Percentiles rank a stretch among this genome's conserved stretches.
Evolutionary conservation across 441 rosid species (phyloP).

Genomic region (Manihot esculenta): DNA sequence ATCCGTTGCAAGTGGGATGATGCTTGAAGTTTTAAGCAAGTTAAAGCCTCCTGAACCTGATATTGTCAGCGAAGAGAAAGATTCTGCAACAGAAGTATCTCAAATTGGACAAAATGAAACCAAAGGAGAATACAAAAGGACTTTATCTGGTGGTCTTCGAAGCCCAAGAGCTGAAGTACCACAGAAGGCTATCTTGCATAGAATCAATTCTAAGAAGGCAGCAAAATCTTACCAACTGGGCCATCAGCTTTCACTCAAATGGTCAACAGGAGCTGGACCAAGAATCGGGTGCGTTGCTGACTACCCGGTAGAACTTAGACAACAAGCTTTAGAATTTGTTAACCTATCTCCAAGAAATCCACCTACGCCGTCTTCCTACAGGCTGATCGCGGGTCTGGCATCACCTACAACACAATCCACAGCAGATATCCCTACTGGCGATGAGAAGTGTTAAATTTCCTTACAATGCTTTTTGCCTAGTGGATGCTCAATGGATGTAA

Average conservation of each 20-base stretch:
- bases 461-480: slow-evolving; percentile 8
- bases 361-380: slow-evolving; percentile 29
- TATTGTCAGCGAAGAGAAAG: slow-evolving; percentile 26
- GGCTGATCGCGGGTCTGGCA: slow-evolving; percentile 20
- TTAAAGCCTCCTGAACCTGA: slow-evolving; percentile 20
- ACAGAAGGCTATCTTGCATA: slow-evolving; percentile 49
- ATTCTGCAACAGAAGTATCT: slow-evolving; percentile 19
- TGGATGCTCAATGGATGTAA: slow-evolving; percentile 10
- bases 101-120: slow-evolving; percentile 26
- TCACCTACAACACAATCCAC: slow-evolving; percentile 28
- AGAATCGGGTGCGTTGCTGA: slow-evolving; percentile 93
- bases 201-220: slow-evolving; percentile 84
- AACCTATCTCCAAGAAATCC: slow-evolving; percentile 66
- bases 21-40: slow-evolving; percentile 8
- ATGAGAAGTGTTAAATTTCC: background rate
- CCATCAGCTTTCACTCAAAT: slow-evolving; percentile 67
- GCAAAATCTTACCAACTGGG: slow-evolving; percentile 75
- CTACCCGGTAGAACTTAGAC: slow-evolving; percentile 68
- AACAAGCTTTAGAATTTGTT: slow-evolving; percentile 82
- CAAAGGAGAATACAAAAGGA: slow-evolving; percentile 53
- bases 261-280: slow-evolving; percentile 94
- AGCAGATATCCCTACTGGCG: background rate
- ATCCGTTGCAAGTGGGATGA: slow-evolving; percentile 13
- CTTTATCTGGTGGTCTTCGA: slow-evolving; percentile 78
- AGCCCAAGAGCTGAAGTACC: slow-evolving; percentile 74